A percentile compares a stretch with the other conserved stretches of the same genome.
Conservation (phyloP, 139 green algal genomes). For the Trebouxia sp. region DNA sequence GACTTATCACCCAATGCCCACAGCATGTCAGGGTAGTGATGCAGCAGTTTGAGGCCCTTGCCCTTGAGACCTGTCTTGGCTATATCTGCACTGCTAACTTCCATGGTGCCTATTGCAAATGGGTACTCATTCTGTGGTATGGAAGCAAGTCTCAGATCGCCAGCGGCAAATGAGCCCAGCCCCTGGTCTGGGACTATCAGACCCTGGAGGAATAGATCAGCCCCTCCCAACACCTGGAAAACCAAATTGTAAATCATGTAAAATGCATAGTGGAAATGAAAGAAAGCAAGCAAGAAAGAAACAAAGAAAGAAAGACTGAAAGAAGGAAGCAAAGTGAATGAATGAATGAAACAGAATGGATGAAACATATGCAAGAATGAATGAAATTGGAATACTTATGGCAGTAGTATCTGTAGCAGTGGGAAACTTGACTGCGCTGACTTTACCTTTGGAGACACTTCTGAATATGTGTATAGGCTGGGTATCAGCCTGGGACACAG, state of each 20-base stretch:
- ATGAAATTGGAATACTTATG: no score
- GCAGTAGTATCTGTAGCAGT: no score
- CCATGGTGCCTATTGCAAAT: constrained; percentile 32
- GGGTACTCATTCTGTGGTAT: constrained; percentile 29
- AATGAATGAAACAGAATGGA: not conserved
- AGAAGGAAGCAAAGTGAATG: not conserved
- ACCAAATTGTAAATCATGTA: not conserved
- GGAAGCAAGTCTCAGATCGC: constrained; percentile 2
- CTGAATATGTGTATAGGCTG: constrained; percentile 32
- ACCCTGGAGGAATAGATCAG: constrained; percentile 44
- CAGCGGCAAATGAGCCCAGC: constrained; percentile 18
- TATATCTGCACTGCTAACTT: constrained; percentile 19
- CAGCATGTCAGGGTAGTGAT: constrained; percentile 42
- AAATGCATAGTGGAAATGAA: not conserved
- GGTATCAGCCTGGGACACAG: constrained; percentile 8
- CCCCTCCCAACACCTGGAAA: constrained; percentile 40
- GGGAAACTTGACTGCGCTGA: no score
- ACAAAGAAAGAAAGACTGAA: not conserved
- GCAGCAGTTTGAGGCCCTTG: constrained; percentile 44
- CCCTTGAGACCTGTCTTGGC: constrained; percentile 36
- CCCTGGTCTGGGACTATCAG: constrained; percentile 32
- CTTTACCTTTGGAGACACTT: constrained; percentile 40
- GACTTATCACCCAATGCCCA: constrained; percentile 40
- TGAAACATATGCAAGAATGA: not conserved
- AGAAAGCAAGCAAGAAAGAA: not conserved